Evolutionary conservation across 2,329 filamentous ascomycete species (phyloP), one percentile per base, ranked within the genome.

Genomic region (Kalmusia sp.): DNA sequence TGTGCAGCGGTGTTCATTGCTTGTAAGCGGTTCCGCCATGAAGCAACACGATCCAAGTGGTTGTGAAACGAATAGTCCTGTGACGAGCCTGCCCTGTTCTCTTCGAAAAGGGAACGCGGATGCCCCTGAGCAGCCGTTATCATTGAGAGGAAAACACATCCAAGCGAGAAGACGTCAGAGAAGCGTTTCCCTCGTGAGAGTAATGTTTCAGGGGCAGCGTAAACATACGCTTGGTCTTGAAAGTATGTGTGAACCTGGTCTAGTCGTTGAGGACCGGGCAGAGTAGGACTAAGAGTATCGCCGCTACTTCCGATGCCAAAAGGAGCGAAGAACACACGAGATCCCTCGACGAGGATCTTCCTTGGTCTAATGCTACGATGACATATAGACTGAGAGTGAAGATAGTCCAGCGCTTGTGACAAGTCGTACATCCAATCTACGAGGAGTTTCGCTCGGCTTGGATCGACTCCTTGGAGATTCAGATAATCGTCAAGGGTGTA

Each of bases 341-440:
- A 52, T 6, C 69, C 68, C 15, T 75, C 66, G 34, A 76, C 69
- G 12, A 76, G 55, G 12, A 77, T 76, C 57, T 77, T 77, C 33
- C 70, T 64, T 8, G 75, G 73, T 30, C 74, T 65, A 24, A 77
- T 73, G 46, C 59, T 67, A 11, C 71, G 65, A 51, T 77, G 74
- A 27, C 64, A 65, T n/a, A 76, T 69, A 1, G 68, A 68, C 17
- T 71, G 70, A 0, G 67, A 61, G 43, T 77, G 74, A 2, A 77
- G 64, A 52, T 73, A 74, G 9, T 74, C 72, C 6, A 77, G 45
- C 0, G 70, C 75, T 2, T 71, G 71, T 1, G 73, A 69, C 2
- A 77, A 63, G 46, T 77, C 74, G 47, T 70, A 65, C 68, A 76
- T 75, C 74, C 74, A 77, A 44, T 72, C 71, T 8, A 76, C 61